Evolutionary conservation across 129 eudicot species (phyloP), one percentile per base, ranked within the genome.

Genomic region (Artemisia annua): DNA sequence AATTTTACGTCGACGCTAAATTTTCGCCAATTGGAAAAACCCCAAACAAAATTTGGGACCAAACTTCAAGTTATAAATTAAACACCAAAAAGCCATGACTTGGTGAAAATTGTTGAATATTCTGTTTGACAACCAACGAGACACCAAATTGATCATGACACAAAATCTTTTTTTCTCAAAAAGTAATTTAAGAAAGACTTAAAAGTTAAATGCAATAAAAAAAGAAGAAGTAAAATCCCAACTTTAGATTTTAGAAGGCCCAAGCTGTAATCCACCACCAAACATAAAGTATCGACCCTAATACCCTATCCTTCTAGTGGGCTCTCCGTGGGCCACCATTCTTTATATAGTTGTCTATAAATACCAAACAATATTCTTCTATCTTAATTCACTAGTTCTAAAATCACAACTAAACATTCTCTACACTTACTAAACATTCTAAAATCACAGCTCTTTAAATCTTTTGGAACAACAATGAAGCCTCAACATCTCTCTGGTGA

Each of bases 401-500:
- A 24, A 1, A 24, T 24, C 28, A 24, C 28, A 24, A 1, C 28
- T 24, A 24, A 24, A 1, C 28, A 2, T 5, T 22, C 8, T 12
- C 12, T 28, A 28, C 32, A 59, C 65, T 3, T 20, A 5, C 70
- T 77, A 43, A n/a, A 11, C 17, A 18, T 43, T 24, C 4, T 62
- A 11, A 55, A 78, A 53, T 43, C 77, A 51, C 28, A 70, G 13
- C 8, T 63, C 17, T 9, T n/a, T n/a, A n/a, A n/a, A n/a, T n/a
- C n/a, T n/a, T 16, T 54, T 71, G 12, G 8, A 69, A 13, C 32
- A 3, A 28, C 54, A 48, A 89, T 89, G 96, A 86, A 86, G 78
- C 85, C 89, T 76, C 89, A 83, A 75, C 85, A 79, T 8, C 13
- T 83, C 70, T 71, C 92, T 13, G 77, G 84, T 8, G 88, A 87